phyloP scores from a whole-genome alignment of 345 rosid species.

The Barbarea vulgaris region DNA sequence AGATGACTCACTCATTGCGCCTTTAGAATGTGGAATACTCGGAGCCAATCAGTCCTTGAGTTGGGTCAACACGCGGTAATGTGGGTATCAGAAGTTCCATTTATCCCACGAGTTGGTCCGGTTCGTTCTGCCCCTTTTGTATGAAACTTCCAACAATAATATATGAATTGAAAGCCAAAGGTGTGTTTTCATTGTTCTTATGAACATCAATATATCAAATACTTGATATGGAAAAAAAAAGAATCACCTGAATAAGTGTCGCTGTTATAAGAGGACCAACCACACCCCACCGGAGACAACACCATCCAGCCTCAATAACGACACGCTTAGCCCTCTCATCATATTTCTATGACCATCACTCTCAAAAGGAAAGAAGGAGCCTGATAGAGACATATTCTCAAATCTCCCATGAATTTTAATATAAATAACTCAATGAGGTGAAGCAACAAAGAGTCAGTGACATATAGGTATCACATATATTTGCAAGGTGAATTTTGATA shows the following conservation, averaged over 20 bases:
- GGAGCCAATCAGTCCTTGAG: constrained; percentile 38
- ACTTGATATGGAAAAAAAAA: constrained; percentile 5
- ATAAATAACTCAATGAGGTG: not conserved
- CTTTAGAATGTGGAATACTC: constrained; percentile 64
- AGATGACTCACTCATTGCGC: constrained; percentile 62
- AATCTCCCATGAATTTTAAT: constrained; percentile 60
- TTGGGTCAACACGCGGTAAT: constrained; percentile 31
- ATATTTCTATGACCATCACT: constrained; percentile 51
- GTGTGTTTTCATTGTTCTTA: not conserved
- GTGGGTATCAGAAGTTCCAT: constrained; percentile 29
- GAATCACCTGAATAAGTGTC: constrained; percentile 72
- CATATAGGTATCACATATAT: not conserved
- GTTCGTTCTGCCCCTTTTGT: constrained; percentile 39
- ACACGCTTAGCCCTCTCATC: constrained; percentile 75
- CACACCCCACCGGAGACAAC: constrained; percentile 79
- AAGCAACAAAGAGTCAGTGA: constrained; percentile 24
- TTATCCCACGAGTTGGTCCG: constrained; percentile 45
- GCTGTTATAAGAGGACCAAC: constrained; percentile 92
- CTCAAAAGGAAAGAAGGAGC: constrained; percentile 59
- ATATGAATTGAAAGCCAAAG: constrained; percentile 37
- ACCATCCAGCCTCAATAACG: constrained; percentile 84
- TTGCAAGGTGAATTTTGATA: constrained; percentile 22
- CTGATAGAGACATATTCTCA: constrained; percentile 78
- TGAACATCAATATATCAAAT: not conserved
- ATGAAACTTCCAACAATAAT: constrained; percentile 72